These are phyloP conservation scores for Penicillium dipodomyicola DNA, from an alignment of 495 filamentous ascomycete genomes.

Conservation along the genomic window DNA sequence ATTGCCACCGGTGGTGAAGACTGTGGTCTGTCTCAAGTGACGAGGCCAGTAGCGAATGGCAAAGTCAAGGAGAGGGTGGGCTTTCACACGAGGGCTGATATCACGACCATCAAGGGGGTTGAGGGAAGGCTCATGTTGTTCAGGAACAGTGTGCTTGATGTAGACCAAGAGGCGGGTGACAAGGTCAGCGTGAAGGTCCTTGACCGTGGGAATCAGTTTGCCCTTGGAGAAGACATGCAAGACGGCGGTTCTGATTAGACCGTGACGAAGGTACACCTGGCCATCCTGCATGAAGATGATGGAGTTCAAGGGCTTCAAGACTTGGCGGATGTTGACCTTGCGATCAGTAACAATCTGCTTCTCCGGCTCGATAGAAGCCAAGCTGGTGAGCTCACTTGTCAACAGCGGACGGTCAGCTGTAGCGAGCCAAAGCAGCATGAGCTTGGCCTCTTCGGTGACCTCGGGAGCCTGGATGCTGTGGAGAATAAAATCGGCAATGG, in stretches of 20 bases:
- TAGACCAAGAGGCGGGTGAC: conserved; percentile 33
- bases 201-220: conserved; percentile 27
- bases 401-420: conserved; percentile 34
- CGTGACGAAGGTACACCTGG: conserved; percentile 36
- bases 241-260: conserved; percentile 30
- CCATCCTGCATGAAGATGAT: conserved; percentile 36
- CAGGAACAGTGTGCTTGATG: conserved; percentile 27
- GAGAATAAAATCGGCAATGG: conserved; percentile 33
- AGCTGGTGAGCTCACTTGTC: conserved; percentile 25
- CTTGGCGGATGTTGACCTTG: conserved; percentile 18
- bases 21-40: conserved; percentile 29
- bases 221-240: conserved; percentile 31
- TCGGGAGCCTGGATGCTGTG: conserved; percentile 23
- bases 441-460: conserved; percentile 28
- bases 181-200: conserved; percentile 36
- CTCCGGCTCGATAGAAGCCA: conserved; percentile 31
- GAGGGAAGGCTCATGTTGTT: conserved; percentile 32
- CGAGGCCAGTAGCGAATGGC: conserved; percentile 38
- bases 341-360: conserved; percentile 29
- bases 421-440: conserved; percentile 34
- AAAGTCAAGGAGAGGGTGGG: conserved; percentile 36
- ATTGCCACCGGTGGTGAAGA: conserved; percentile 29
- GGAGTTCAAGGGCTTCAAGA: conserved; percentile 27
- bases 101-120: conserved; percentile 25
- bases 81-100: conserved; percentile 19